phyloP scores from a whole-genome alignment of 2,329 filamentous ascomycete genomes.

The Sclerotinia trifoliorum region DNA sequence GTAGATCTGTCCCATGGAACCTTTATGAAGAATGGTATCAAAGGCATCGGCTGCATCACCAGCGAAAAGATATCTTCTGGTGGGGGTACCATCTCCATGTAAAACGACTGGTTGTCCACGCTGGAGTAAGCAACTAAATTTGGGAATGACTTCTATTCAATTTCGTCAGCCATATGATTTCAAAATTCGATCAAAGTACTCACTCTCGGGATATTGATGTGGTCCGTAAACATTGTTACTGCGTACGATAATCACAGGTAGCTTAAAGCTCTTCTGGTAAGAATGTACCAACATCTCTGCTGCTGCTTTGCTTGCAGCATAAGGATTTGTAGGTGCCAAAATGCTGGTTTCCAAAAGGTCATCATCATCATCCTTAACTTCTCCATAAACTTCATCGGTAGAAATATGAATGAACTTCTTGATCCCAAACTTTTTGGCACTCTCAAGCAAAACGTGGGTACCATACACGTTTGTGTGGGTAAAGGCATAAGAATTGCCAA shows the following conservation, averaged over 20 bases:
- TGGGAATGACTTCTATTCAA: conserved; percentile 72
- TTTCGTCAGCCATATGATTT: conserved; percentile 24
- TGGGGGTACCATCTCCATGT: conserved; percentile 74
- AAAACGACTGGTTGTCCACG: conserved; percentile 65
- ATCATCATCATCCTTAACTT: conserved; percentile 69
- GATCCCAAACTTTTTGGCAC: conserved; percentile 68
- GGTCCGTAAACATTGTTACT: conserved; percentile 86
- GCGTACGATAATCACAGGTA: conserved; percentile 75
- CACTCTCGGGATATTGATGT: conserved; percentile 81
- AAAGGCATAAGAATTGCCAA: conserved; percentile 79
- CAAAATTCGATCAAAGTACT: conserved; percentile 39
- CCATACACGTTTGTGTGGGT: conserved; percentile 80
- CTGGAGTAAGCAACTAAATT: conserved; percentile 72
- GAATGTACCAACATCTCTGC: conserved; percentile 85
- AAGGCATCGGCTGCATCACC: conserved; percentile 79
- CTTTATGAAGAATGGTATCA: conserved; percentile 79
- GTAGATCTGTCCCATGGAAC: conserved; percentile 72
- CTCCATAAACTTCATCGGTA: conserved; percentile 83
- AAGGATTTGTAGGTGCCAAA: conserved; percentile 77
- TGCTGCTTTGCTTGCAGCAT: conserved; percentile 76
- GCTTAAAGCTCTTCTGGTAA: conserved; percentile 80
- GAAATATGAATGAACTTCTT: conserved; percentile 78
- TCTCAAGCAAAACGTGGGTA: conserved; percentile 79
- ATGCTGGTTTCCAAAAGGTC: conserved; percentile 72
- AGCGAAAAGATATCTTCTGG: conserved; percentile 73